Base-by-base conservation (phyloP, 352 stramenopile genomes). In the Blastocystis sp. region DNA sequence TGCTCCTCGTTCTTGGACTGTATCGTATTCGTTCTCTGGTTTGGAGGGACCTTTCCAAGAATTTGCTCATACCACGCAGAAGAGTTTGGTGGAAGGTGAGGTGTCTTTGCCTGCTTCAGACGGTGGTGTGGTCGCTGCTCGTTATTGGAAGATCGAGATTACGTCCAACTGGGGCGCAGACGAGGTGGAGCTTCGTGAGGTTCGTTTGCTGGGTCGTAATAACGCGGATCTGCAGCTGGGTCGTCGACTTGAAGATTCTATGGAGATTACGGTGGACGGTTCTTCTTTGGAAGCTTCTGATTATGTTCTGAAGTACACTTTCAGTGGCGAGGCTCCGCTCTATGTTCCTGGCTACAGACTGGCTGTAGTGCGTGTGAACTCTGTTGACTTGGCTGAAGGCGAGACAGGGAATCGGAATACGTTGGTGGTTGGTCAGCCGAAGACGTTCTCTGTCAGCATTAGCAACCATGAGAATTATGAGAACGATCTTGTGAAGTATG, bases 91-190 rank as follows among this genome's bases (percentile, higher is more conserved):
- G 47, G 73, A 84, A 47, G 73, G 50, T 29, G 53, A 66, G n/a
- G 73, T 84, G 0, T 66, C 73, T 4, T 23, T 84, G 47, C 15
- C 73, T 15, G 50, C 53, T n/a, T 6, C 23, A 55, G 18, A 84
- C 2, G 73, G 73, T 43, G 47, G 47, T 64, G 73, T 84, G n/a
- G 26, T 84, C 13, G 73, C 73, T 43, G 73, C 73, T n/a, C 73
- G 73, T 29, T 84, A 84, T 34, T 84, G 73, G 73, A 84, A 68
- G 50, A 66, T 84, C 37, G 73, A 84, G 73, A 84, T 84, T 43
- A 84, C 73, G 13, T 84, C 73, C 50, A 84, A 84, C 34, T 84
- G 73, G 73, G 73, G 73, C 20, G 73, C 73, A 39, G 18, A 56
- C 26, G 43, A 64, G 50, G 73, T 84, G 13, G 73, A 84, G 73